Evolutionary conservation across 495 filamentous ascomycete genomes (phyloP).

Genomic region (Massariosphaeria phaeospora): DNA sequence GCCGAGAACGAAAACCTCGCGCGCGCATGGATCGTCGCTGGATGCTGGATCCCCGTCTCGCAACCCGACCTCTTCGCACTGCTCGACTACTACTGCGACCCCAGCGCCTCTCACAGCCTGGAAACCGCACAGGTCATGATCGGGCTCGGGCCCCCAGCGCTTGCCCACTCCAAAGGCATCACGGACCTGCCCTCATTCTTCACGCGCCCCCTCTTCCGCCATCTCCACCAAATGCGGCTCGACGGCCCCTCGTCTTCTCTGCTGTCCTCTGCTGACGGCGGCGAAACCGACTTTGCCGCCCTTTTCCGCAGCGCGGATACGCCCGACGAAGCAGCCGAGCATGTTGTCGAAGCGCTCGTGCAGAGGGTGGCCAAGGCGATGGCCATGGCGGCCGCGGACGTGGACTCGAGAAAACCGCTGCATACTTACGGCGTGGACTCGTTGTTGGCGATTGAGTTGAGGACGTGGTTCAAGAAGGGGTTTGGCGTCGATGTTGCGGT

Average conservation of each 20-base stretch:
- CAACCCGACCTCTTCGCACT: constrained; percentile 4
- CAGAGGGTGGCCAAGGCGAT: constrained; percentile 1
- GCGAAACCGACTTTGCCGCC: neutral
- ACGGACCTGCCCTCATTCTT: neutral
- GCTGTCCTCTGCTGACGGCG: neutral
- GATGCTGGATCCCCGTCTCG: neutral
- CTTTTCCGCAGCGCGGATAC: neutral
- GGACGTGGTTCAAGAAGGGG: constrained; percentile 15
- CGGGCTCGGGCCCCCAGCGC: neutral
- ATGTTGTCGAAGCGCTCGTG: neutral
- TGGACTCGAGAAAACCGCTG: constrained; percentile 4
- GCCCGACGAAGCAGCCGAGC: neutral
- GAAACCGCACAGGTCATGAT: neutral
- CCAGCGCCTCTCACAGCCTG: neutral
- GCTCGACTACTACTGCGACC: constrained; percentile 17
- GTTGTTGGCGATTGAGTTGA: constrained; percentile 18
- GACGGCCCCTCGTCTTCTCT: neutral
- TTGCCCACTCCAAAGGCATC: neutral
- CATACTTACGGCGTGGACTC: constrained; percentile 24
- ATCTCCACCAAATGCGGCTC: neutral
- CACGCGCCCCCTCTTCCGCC: neutral
- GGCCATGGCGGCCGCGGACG: constrained; percentile 1
- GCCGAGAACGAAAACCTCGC: constrained; percentile 7
- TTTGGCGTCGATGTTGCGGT: constrained; percentile 14
- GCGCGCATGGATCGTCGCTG: neutral